phyloP scores from a whole-genome alignment of 306 rosid species.

The Vicia faba region DNA sequence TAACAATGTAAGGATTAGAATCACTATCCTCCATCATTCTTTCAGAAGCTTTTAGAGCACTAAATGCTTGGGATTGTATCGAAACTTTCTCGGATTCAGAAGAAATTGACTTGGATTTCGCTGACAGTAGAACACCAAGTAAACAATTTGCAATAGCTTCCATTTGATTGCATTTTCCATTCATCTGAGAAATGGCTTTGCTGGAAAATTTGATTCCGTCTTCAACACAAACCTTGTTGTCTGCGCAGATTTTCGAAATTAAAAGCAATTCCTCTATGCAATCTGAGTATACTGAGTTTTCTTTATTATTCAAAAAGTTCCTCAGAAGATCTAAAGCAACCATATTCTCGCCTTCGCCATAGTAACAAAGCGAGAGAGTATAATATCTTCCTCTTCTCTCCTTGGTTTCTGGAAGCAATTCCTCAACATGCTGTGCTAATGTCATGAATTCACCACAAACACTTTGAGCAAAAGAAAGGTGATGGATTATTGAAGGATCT shows the following conservation, averaged over 20 bases:
- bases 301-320: slow-evolving; percentile 60
- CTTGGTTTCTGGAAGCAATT: slow-evolving; percentile 69
- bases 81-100: slow-evolving; percentile 69
- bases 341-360: slow-evolving; percentile 61
- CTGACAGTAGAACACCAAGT: slow-evolving; percentile 69
- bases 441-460: slow-evolving; percentile 63
- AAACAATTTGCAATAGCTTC: slow-evolving; percentile 63
- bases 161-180: slow-evolving; percentile 64
- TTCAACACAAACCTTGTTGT: slow-evolving; percentile 51
- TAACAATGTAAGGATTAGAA: slow-evolving; percentile 70
- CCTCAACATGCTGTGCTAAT: slow-evolving; percentile 72
- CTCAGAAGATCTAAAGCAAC: slow-evolving; percentile 77
- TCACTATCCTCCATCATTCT: slow-evolving; percentile 58
- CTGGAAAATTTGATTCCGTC: slow-evolving; percentile 63
- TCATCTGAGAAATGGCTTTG: slow-evolving; percentile 57
- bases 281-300: slow-evolving; percentile 42
- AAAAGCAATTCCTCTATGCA: slow-evolving; percentile 57
- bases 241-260: slow-evolving; percentile 86
- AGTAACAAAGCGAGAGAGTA: slow-evolving; percentile 76
- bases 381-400: slow-evolving; percentile 56
- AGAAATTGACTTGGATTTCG: slow-evolving; percentile 53
- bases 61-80: slow-evolving; percentile 69
- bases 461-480: slow-evolving; percentile 78
- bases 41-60: slow-evolving; percentile 59
- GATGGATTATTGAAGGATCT: slow-evolving; percentile 82